phyloP scores from a whole-genome alignment of 2,329 filamentous ascomycete genomes.

The Podosphaera fusca region DNA sequence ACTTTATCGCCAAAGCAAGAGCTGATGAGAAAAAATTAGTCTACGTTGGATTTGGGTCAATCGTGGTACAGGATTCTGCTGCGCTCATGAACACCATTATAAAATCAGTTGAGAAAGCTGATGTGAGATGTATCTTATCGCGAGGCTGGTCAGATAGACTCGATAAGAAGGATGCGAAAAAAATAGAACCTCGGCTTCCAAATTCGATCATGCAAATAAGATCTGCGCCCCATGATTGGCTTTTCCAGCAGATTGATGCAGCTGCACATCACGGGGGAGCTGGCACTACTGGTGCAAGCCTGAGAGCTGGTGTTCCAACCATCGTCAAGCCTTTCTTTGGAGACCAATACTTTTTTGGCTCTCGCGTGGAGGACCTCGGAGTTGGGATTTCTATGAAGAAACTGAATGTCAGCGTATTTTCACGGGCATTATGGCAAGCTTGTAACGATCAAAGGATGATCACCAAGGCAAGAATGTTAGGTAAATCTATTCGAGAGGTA shows the following conservation, averaged over 20 bases:
- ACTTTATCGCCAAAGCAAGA: conserved; percentile 68
- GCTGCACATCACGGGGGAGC: conserved; percentile 87
- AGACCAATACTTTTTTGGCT: conserved; percentile 91
- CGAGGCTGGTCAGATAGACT: conserved; percentile 92
- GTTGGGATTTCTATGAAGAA: conserved; percentile 79
- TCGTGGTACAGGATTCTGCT: conserved; percentile 73
- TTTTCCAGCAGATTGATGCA: conserved; percentile 83
- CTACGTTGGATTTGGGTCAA: conserved; percentile 91
- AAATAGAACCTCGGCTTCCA: conserved; percentile 41
- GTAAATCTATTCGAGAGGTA: conserved; percentile 72
- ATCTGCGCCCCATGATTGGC: conserved; percentile 85
- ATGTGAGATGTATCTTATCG: conserved; percentile 81
- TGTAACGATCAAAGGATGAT: conserved; percentile 85
- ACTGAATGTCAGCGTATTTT: conserved; percentile 69
- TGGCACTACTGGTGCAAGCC: conserved; percentile 80
- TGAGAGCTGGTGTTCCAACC: conserved; percentile 76
- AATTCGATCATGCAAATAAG: conserved; percentile 72
- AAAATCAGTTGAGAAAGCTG: conserved; percentile 71
- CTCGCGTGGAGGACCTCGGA: conserved; percentile 72
- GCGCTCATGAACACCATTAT: conserved; percentile 85
- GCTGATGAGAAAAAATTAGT: conserved; percentile 74
- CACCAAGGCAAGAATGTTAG: conserved; percentile 56
- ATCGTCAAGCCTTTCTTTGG: conserved; percentile 95
- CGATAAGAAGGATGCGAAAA: conserved; percentile 29
- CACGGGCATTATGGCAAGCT: conserved; percentile 72